Base-by-base conservation (phyloP, 1,284 basidiomycete species). In the Gymnopus androsaceus region DNA sequence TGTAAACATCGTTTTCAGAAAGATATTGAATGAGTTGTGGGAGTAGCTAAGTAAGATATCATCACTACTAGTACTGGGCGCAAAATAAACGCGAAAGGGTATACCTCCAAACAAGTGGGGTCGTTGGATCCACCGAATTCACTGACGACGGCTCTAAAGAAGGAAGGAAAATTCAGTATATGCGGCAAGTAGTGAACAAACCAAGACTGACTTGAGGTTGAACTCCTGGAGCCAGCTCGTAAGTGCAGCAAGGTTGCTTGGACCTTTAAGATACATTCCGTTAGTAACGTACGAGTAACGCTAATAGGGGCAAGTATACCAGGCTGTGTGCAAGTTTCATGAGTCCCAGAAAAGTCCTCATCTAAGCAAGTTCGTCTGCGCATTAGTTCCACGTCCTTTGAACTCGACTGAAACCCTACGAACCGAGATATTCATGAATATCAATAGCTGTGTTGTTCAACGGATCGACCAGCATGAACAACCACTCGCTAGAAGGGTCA, bases 71-170 rank as follows among this genome's bases (percentile, higher is more conserved):
- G 38, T 15, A 19, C 31, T 33, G 19, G 37, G n/a, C n/a, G 17
- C 11, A 31, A n/a, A 40, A n/a, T n/a, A n/a, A 21, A 11, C n/a
- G 34, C 7, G 14, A 8, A 3, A 21, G 15, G 14, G 48, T 63
- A 27, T 31, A 71, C 70, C 55, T 71, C 59, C 64, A 74, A 71
- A 54, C 77, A 79, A 45, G 69, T 73, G 34, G 68, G 62, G 62
- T 79, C 78, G 58, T 72, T 70, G 21, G 73, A 76, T 41, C 72
- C 74, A 40, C 77, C 76, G 53, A 78, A 75, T 64, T 79, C 77
- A 45, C 72, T 76, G 15, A 79, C 64, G 7, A 79, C 65, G 1
- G 75, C 76, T 59, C 77, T 78, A 54, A 33, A 36, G 9, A 21
- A 11, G 25, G 14, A 31, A 74, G 76, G 56, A n/a, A n/a, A n/a